Base-by-base conservation (phyloP, 1,139 yeast species). In the Diutina pseudorugosa region DNA sequence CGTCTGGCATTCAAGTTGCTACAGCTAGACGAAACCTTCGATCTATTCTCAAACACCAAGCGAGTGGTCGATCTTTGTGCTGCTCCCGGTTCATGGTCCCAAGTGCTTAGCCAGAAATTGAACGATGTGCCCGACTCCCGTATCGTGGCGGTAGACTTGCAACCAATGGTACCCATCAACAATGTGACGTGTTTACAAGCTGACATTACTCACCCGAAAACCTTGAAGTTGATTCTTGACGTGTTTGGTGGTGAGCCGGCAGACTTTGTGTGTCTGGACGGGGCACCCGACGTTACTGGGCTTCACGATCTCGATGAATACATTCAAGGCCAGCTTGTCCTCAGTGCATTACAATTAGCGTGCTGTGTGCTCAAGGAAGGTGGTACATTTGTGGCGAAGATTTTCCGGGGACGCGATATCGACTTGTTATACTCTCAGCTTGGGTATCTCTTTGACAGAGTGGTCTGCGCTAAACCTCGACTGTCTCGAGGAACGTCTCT, bases 41-140 rank as follows among this genome's bases (percentile, higher is more conserved):
- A 85, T 58, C 75, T 93, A 12, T 85, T 93, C 60, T 75, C 82
- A 52, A 86, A 81, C 41, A 80, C 89, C 42, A 74, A 75, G 49
- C 72, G 96, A 59, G 98, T 93, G 6, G 98, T 93, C 9, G 98
- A 93, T 68, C 74, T 93, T 45, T 93, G 47, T 43, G 47, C 47
- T 33, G 98, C 98, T 4, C 98, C 98, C 1, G 98, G 98, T 1
- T 89, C 97, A 4, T 93, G 98, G 98, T 87, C 96, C 1, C 98
- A 93, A 64, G 98, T 93, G 1, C 75, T 93, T n/a, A 81, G 95
- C 9, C 69, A 86, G 56, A 84, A 82, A 57, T 68, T 88, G 49
- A 79, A 76, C 57, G 63, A 62, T 33, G 25, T 11, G 3, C 62
- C 60, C 18, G 76, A 76, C 53, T 83, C 90, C 41, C 85, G 85